Evolutionary conservation across 805 yeast species (phyloP).

Genomic region (Sporopachydermia quercuum): DNA sequence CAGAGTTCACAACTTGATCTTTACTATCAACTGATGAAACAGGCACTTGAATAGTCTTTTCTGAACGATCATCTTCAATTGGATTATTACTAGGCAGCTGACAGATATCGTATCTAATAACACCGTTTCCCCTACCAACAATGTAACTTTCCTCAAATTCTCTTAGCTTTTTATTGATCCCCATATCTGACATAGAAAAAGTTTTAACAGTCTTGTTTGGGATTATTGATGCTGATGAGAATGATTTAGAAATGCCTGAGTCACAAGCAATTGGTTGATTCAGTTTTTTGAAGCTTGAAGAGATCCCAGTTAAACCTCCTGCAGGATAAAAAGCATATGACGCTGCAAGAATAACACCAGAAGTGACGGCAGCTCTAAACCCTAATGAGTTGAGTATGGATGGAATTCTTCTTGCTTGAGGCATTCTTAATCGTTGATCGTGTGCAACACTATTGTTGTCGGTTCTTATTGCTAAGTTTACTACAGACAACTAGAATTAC

Average conservation of each 20-base stretch:
- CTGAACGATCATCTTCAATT: constrained; percentile 87
- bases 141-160: constrained; percentile 65
- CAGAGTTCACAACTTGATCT: constrained; percentile 21
- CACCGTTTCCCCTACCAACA: constrained; percentile 79
- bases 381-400: constrained; percentile 2
- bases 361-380: background rate
- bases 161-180: constrained; percentile 25
- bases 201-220: background rate
- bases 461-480: too few relatives aligned
- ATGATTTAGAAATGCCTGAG: background rate
- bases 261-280: background rate
- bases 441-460: too few relatives aligned
- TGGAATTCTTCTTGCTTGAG: constrained; percentile 4
- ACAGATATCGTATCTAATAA: constrained; percentile 72
- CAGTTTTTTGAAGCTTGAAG: background rate
- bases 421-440: too few relatives aligned
- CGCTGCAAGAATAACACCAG: background rate
- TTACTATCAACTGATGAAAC: constrained; percentile 23
- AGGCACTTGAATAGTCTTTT: constrained; percentile 62
- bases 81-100: constrained; percentile 89
- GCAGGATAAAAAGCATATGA: background rate
- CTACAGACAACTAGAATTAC: too few relatives aligned
- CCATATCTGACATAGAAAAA: background rate
- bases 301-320: background rate
- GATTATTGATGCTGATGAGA: background rate